A percentile compares a stretch with the other conserved stretches of the same genome.
phyloP scores from a whole-genome alignment of 192 early-diverging fungal species.

The Linnemannia zychae region DNA sequence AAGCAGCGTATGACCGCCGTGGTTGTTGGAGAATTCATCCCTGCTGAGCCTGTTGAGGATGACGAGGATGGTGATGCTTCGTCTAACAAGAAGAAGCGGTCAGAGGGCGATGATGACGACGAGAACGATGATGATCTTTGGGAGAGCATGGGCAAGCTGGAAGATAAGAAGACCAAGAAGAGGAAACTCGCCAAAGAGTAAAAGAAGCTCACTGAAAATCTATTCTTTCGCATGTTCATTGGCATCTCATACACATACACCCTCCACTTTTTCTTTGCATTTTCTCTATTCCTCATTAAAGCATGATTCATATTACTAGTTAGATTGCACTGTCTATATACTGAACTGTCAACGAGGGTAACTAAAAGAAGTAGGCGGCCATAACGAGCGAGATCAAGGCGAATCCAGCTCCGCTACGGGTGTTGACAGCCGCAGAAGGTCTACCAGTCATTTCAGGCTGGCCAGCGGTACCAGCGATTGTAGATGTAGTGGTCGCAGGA shows the following conservation, averaged over 20 bases:
- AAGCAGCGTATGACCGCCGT: constrained; percentile 81
- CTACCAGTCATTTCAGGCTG: not conserved
- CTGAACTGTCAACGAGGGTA: not conserved
- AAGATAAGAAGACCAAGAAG: constrained; percentile 48
- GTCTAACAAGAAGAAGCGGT: constrained; percentile 12
- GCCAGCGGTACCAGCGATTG: not conserved
- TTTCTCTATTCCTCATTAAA: constrained; percentile 12
- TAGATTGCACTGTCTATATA: not conserved
- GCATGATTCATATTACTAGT: not conserved
- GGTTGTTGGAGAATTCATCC: constrained; percentile 65
- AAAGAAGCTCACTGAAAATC: not conserved
- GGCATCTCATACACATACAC: not conserved
- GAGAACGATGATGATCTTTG: constrained; percentile 51
- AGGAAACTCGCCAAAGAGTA: constrained; percentile 37
- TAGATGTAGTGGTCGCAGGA: not conserved
- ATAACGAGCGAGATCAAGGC: not conserved
- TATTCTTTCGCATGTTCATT: not conserved
- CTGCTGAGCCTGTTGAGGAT: constrained; percentile 34
- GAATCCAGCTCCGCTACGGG: not conserved
- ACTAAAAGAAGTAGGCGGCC: not conserved
- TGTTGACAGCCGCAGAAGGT: not conserved
- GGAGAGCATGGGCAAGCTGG: constrained; percentile 55
- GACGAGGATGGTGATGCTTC: constrained; percentile 24
- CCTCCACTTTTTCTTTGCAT: not conserved
- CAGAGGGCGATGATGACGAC: constrained; percentile 10